Evolutionary conservation across 2,329 filamentous ascomycete species (phyloP).

Genomic region (Alternaria incomplexa): DNA sequence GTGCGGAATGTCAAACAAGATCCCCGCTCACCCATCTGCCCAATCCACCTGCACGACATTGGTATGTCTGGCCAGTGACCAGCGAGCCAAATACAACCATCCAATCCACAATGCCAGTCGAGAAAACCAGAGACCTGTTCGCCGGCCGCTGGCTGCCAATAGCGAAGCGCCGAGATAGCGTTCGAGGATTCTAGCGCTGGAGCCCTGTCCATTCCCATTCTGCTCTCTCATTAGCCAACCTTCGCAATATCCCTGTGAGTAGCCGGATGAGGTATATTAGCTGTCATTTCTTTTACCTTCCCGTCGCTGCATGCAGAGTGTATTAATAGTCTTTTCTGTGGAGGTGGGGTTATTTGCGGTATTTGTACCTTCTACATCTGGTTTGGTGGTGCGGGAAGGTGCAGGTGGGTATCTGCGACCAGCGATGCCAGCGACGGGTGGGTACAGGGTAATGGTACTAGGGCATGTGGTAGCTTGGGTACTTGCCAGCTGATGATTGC

Average conservation of each 20-base stretch:
- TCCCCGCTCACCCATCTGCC: background rate
- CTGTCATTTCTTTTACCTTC: constrained; percentile 10
- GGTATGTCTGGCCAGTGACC: background rate
- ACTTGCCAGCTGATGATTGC: constrained; percentile 3
- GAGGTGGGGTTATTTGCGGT: background rate
- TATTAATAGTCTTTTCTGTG: background rate
- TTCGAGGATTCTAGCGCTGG: background rate
- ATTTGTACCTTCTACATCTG: constrained; percentile 1
- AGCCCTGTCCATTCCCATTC: background rate
- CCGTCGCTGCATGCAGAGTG: background rate
- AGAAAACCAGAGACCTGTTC: background rate
- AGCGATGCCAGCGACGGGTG: background rate
- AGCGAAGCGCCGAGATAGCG: background rate
- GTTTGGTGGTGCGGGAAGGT: background rate
- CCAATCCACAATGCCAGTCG: background rate
- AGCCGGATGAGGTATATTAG: constrained; percentile 13
- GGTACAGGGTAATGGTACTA: background rate
- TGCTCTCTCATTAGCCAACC: background rate
- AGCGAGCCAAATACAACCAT: background rate
- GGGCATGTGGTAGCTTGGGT: background rate
- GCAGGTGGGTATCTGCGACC: background rate
- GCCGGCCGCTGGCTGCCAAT: background rate
- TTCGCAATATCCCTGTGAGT: background rate
- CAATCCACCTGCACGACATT: background rate
- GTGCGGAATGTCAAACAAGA: background rate